These are phyloP conservation scores for Piloderma croceum DNA, from an alignment of 768 basidiomycete genomes.

Conservation along the genomic window DNA sequence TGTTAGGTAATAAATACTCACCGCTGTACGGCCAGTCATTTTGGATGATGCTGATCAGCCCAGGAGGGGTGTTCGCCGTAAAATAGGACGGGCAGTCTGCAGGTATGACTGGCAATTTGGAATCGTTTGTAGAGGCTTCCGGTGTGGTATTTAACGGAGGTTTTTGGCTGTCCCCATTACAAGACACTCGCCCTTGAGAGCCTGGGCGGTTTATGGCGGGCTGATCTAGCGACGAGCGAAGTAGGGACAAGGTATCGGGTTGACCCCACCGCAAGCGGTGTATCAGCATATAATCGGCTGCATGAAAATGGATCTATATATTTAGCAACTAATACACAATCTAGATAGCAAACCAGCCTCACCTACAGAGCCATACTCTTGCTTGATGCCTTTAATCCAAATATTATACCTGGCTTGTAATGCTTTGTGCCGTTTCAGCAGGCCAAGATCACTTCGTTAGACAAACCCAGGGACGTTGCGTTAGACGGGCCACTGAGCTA, in stretches of 20 bases:
- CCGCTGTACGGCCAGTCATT: slow-evolving; percentile 92
- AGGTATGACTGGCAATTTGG: slow-evolving; percentile 26
- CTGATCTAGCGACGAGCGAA: slow-evolving; percentile 47
- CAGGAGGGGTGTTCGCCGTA: slow-evolving; percentile 50
- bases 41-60: slow-evolving; percentile 62
- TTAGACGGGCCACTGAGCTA: neutral
- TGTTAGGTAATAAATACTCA: slow-evolving; percentile 24
- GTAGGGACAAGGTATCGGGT: slow-evolving; percentile 56
- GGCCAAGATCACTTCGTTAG: slow-evolving; percentile 70
- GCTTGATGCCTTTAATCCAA: slow-evolving; percentile 52
- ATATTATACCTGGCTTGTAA: slow-evolving; percentile 63
- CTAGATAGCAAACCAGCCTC: slow-evolving; percentile 11
- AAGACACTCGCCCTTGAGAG: slow-evolving; percentile 4
- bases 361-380: slow-evolving; percentile 65
- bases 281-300: slow-evolving; percentile 69
- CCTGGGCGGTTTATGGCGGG: slow-evolving; percentile 8
- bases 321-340: neutral
- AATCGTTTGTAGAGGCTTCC: slow-evolving; percentile 5
- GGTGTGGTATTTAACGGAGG: neutral
- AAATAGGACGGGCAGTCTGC: slow-evolving; percentile 53
- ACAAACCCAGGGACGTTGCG: slow-evolving; percentile 1
- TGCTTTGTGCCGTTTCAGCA: slow-evolving; percentile 66
- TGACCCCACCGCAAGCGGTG: slow-evolving; percentile 74
- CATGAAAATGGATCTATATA: neutral
- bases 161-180: neutral